phyloP scores from a whole-genome alignment of 2,329 filamentous ascomycete genomes.

The Beauveria pseudobassiana region DNA sequence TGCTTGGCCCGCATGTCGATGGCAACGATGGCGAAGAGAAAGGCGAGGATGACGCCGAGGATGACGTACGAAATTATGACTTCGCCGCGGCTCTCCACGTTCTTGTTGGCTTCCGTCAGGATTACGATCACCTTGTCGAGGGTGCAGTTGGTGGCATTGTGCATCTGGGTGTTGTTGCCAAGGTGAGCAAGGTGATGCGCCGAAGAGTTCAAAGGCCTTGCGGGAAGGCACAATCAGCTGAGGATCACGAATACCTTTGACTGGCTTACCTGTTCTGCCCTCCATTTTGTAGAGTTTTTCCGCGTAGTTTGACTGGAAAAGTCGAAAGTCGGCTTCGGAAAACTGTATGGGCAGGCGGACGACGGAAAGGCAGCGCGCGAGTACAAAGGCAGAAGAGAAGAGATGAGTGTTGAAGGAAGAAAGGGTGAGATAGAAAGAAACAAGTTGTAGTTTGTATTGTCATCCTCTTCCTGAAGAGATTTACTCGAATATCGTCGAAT shows the following conservation, averaged over 20 bases:
- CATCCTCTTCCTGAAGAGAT: too few relatives aligned
- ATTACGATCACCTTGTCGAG: neutral
- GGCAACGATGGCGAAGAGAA: neutral
- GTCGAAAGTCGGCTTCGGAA: neutral
- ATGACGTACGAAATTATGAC: neutral
- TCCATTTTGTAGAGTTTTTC: too few relatives aligned
- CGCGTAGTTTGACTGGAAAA: too few relatives aligned
- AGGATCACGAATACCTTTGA: too few relatives aligned
- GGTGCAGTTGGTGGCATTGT: neutral
- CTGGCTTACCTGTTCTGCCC: too few relatives aligned
- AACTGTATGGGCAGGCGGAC: neutral
- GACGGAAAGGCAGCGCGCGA: neutral
- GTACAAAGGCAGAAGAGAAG: neutral
- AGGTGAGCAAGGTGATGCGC: neutral
- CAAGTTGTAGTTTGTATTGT: too few relatives aligned
- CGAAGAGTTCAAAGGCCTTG: neutral
- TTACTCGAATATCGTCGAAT: neutral
- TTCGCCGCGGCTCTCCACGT: neutral
- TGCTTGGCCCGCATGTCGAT: neutral
- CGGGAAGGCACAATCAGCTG: too few relatives aligned
- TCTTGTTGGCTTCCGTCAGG: neutral
- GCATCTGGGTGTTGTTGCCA: neutral
- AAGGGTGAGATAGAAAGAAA: neutral
- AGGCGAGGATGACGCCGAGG: neutral
- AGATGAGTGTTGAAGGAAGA: neutral